Conservation (phyloP, 805 yeast genomes). For the Candida succiphila region DNA sequence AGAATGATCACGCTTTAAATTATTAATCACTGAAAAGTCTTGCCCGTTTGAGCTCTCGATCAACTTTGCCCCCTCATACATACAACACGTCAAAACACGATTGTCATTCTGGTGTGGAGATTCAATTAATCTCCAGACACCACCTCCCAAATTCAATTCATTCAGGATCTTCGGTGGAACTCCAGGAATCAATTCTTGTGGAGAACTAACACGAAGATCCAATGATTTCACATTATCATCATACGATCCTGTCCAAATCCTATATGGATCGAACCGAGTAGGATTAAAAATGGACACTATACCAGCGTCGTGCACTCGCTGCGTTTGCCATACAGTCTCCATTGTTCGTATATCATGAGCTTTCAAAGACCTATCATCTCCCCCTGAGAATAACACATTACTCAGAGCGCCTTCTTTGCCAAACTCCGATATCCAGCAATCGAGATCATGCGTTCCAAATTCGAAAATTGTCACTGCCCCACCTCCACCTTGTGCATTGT, state of each 20-base stretch:
- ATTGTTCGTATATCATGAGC: slow-evolving; percentile 58
- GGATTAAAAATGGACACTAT: slow-evolving; percentile 66
- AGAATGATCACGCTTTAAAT: slow-evolving; percentile 61
- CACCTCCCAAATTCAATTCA: slow-evolving; percentile 65
- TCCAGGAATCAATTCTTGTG: slow-evolving; percentile 31
- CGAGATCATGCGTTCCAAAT: slow-evolving; percentile 47
- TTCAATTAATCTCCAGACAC: slow-evolving; percentile 89
- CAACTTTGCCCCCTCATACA: slow-evolving; percentile 90
- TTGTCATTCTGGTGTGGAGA: slow-evolving; percentile 29
- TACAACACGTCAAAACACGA: slow-evolving; percentile 71
- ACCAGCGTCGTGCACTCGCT: slow-evolving; percentile 79
- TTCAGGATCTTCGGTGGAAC: slow-evolving; percentile 38
- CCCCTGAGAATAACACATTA: slow-evolving; percentile 71
- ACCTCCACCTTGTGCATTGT: no score
- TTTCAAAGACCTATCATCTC: slow-evolving; percentile 73
- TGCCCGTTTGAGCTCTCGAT: slow-evolving; percentile 24
- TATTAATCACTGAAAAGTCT: slow-evolving; percentile 23
- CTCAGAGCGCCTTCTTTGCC: slow-evolving; percentile 43
- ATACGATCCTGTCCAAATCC: slow-evolving; percentile 82
- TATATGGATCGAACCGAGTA: slow-evolving; percentile 37
- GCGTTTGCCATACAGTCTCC: slow-evolving; percentile 24
- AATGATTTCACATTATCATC: slow-evolving; percentile 68
- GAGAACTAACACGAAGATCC: slow-evolving; percentile 53
- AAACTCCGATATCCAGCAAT: slow-evolving; percentile 83
- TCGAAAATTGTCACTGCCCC: slow-evolving; percentile 14